phyloP scores from a whole-genome alignment of 306 rosid species.

The Calophaca sinica region DNA sequence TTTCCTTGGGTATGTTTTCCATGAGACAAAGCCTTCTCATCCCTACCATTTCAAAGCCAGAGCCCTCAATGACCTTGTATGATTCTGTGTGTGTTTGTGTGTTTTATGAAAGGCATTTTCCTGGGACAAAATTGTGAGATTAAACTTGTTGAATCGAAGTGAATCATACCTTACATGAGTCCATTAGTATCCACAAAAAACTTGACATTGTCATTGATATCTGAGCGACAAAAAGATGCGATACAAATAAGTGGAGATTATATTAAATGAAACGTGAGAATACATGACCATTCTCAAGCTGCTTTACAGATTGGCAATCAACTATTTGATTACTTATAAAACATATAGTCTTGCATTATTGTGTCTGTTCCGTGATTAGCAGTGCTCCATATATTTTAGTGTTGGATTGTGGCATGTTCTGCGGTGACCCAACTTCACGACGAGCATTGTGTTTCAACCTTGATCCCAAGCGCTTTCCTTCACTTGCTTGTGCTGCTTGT shows the following conservation, averaged over 20 bases:
- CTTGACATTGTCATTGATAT: neutral
- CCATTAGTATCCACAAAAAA: neutral
- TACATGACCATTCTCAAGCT: neutral
- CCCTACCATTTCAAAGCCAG: slow-evolving; percentile 81
- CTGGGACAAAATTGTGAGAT: too few relatives aligned
- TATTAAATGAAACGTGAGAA: neutral
- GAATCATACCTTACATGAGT: neutral
- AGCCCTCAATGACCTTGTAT: slow-evolving; percentile 73
- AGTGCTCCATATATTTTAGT: slow-evolving; percentile 69
- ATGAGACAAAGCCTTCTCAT: slow-evolving; percentile 65
- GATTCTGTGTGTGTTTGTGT: neutral
- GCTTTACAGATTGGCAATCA: slow-evolving; percentile 3
- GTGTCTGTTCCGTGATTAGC: slow-evolving; percentile 72
- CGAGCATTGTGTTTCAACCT: slow-evolving; percentile 82
- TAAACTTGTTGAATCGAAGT: too few relatives aligned
- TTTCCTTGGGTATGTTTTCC: slow-evolving; percentile 63
- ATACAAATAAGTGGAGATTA: slow-evolving; percentile 2
- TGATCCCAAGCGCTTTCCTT: slow-evolving; percentile 31
- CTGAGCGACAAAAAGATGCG: neutral
- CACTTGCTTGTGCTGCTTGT: too few relatives aligned
- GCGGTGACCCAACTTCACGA: slow-evolving; percentile 70
- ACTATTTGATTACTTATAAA: neutral
- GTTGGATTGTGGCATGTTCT: slow-evolving; percentile 83
- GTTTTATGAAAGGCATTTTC: too few relatives aligned
- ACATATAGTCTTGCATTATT: slow-evolving; percentile 53